A percentile compares a stretch with the other conserved stretches of the same genome.
These are phyloP conservation scores for Tetrahymena malaccensis DNA, from an alignment of 73 alveolate genomes.

Conservation along the genomic window DNA sequence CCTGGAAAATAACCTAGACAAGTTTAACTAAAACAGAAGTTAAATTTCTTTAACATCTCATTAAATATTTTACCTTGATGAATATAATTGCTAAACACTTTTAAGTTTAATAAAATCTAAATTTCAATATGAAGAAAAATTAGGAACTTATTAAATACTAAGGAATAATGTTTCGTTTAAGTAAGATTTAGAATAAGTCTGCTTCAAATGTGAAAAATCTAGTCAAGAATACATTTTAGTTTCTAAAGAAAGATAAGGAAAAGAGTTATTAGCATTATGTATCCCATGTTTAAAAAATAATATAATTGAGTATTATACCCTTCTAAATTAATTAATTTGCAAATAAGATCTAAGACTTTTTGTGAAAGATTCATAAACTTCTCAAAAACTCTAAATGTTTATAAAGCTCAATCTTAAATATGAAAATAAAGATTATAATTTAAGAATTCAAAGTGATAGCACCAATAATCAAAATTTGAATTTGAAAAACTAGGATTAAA, in stretches of 20 bases:
- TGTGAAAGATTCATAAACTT: neutral
- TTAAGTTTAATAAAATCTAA: no score
- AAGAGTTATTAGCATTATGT: neutral
- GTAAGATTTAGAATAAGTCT: neutral
- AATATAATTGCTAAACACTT: neutral
- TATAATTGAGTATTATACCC: neutral
- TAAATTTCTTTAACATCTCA: no score
- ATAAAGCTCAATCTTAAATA: no score
- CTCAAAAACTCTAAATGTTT: no score
- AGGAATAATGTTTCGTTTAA: neutral
- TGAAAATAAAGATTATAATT: neutral
- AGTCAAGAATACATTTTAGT: neutral
- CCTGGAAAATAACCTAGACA: neutral
- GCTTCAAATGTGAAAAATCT: neutral
- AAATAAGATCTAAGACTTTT: neutral
- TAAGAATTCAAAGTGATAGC: neutral
- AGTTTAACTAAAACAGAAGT: neutral
- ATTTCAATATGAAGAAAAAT: neutral
- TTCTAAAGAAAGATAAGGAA: neutral
- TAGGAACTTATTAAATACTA: neutral
- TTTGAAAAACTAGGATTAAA: neutral
- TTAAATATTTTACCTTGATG: neutral
- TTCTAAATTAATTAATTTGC: neutral
- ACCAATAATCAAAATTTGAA: neutral
- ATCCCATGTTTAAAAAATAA: neutral